Percentiles rank a stretch among this genome's conserved stretches.
phyloP scores from a whole-genome alignment of 805 yeast genomes.

The Alloascoidea hylecoeti region DNA sequence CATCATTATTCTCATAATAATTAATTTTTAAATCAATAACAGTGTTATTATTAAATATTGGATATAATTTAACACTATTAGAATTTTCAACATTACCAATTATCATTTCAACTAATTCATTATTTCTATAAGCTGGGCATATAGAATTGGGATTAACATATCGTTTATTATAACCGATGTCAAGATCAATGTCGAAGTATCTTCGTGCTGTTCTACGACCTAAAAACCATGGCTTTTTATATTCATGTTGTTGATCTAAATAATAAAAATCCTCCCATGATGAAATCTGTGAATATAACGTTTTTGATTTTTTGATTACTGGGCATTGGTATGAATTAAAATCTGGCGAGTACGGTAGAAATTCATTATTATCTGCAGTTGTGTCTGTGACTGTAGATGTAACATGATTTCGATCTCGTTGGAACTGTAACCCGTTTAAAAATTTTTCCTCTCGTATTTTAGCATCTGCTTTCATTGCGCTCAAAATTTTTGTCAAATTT shows the following conservation, averaged over 20 bases:
- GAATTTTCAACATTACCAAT: neutral
- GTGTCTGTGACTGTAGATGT: neutral
- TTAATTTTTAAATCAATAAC: neutral
- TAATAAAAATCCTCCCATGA: conserved; percentile 2
- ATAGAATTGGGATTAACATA: neutral
- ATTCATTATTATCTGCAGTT: neutral
- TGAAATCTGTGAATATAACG: conserved; percentile 2
- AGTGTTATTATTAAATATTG: too few species aligned
- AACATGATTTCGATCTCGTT: too few species aligned
- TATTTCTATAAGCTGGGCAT: neutral
- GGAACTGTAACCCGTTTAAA: too few species aligned
- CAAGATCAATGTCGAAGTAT: neutral
- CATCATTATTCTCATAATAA: neutral
- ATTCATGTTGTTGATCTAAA: neutral
- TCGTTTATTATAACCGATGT: neutral
- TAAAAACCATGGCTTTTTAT: conserved; percentile 4
- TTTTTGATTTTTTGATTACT: neutral
- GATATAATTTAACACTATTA: too few species aligned
- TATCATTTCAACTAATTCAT: neutral
- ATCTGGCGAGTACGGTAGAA: too few species aligned
- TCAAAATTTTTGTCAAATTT: neutral
- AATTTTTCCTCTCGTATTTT: neutral
- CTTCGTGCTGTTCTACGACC: neutral
- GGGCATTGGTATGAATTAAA: neutral
- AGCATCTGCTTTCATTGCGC: neutral